A percentile compares a stretch with the other conserved stretches of the same genome.
These are phyloP conservation scores for Paramecium octaurelia DNA, from an alignment of 73 alveolate species.

Conservation along the genomic window DNA sequence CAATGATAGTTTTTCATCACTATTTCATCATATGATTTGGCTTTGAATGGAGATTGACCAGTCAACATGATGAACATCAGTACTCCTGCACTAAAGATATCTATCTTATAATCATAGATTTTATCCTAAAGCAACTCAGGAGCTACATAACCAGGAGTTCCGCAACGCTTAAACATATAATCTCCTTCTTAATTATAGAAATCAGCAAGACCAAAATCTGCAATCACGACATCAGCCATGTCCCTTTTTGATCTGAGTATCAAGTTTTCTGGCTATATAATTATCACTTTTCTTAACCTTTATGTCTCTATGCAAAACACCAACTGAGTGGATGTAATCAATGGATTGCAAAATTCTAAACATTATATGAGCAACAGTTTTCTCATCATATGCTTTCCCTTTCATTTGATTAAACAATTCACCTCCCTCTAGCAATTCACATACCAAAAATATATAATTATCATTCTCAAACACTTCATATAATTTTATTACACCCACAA, in stretches of 20 bases:
- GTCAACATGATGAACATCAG: slow-evolving; percentile 52
- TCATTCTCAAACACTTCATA: slow-evolving; percentile 61
- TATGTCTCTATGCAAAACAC: slow-evolving; percentile 53
- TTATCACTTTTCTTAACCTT: neutral
- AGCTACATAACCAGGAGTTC: slow-evolving; percentile 63
- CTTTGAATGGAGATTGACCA: slow-evolving; percentile 59
- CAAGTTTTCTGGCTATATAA: slow-evolving; percentile 33
- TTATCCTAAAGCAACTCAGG: slow-evolving; percentile 59
- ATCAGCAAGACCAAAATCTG: slow-evolving; percentile 61
- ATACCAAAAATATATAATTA: slow-evolving; percentile 34
- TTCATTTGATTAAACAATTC: slow-evolving; percentile 52
- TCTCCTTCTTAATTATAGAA: slow-evolving; percentile 39
- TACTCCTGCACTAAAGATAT: slow-evolving; percentile 56
- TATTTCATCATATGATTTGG: slow-evolving; percentile 57
- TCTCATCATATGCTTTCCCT: slow-evolving; percentile 45
- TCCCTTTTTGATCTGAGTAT: slow-evolving; percentile 45
- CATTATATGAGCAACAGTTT: slow-evolving; percentile 38
- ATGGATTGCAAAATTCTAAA: slow-evolving; percentile 30
- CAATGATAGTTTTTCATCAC: slow-evolving; percentile 56
- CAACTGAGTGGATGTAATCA: slow-evolving; percentile 20
- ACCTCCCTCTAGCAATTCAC: slow-evolving; percentile 54
- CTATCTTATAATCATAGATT: slow-evolving; percentile 45
- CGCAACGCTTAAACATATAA: slow-evolving; percentile 59
- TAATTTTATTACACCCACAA: slow-evolving; percentile 46
- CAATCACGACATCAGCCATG: slow-evolving; percentile 27